Evolutionary conservation across 257 asterid species (phyloP).

Genomic region (Anisodus acutangulus): DNA sequence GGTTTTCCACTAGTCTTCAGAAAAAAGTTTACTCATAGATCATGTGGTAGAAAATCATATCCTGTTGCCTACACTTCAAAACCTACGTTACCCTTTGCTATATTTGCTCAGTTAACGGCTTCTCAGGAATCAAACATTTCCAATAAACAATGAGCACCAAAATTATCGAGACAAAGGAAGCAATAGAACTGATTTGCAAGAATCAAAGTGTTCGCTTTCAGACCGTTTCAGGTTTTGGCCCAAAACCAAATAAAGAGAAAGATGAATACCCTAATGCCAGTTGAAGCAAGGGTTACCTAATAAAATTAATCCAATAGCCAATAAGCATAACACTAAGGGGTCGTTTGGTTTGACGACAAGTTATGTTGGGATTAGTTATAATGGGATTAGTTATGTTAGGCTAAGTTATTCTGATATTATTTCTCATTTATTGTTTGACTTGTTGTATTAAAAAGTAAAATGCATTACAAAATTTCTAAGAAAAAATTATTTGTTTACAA

Average conservation of each 20-base stretch:
- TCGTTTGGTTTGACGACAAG: no score
- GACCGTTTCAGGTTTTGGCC: background rate
- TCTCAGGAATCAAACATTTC: background rate
- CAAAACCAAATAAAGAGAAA: background rate
- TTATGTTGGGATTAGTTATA: no score
- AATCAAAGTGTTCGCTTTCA: background rate
- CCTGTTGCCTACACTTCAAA: background rate
- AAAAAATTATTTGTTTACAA: no score
- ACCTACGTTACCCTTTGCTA: background rate
- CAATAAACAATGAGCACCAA: background rate
- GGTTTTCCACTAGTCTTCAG: background rate
- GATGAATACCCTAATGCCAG: background rate
- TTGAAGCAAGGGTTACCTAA: background rate
- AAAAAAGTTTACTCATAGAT: background rate
- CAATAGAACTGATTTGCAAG: constrained; percentile 13
- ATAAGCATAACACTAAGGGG: background rate
- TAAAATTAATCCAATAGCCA: background rate
- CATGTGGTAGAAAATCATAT: background rate
- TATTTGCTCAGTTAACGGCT: background rate
- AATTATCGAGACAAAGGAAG: background rate
- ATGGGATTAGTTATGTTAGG: no score
- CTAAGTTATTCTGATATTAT: no score
- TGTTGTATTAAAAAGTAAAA: no score
- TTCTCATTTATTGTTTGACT: no score
- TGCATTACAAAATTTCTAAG: no score